Evolutionary conservation across 768 basidiomycete genomes (phyloP), one percentile per base, ranked within the genome.

Genomic region (Xanthoconium stramineum): DNA sequence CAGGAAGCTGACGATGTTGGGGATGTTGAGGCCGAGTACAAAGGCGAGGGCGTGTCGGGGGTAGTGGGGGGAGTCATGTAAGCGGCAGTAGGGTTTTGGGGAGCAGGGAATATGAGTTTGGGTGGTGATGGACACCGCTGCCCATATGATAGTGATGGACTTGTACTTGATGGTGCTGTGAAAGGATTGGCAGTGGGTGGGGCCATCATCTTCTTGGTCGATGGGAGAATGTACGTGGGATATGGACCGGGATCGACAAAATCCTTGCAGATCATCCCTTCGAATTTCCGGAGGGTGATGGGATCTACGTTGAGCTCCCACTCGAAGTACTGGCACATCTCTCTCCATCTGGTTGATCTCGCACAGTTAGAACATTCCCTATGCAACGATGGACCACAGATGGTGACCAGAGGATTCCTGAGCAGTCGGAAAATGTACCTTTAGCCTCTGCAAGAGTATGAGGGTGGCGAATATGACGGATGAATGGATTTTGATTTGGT

Each of bases 371-470:
- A 24, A 24, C 24, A 24, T 24, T 24, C 24, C 24, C 24, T 24
- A 24, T 4, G 24, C 24, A 4, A 24, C 24, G 24, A 24, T 24
- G 24, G 0, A 89, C 80, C 65, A 80, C 80, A 89, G 67, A 0
- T 88, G 78, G 53, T 89, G 88, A 0, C 88, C 88, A 0, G 83
- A 86, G 1, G 84, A 86, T 19, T 88, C 88, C 48, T 84, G 81
- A 17, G 86, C 88, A 4, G 24, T 24, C 24, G 24, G 24, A 24
- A 24, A 24, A 24, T 4, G 24, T 24, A 24, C 24, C 24, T 24
- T 24, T 24, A 24, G 24, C 24, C 24, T 24, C 24, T 24, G 24
- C 24, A 24, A 24, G 24, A 24, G 24, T 24, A 24, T 4, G 24
- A 24, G 24, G 24, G 24, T 4, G 24, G 24, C 24, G 24, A 24